These are phyloP conservation scores for Grosmannia serpens DNA, from an alignment of 2,329 filamentous ascomycete genomes.

Conservation along the genomic window DNA sequence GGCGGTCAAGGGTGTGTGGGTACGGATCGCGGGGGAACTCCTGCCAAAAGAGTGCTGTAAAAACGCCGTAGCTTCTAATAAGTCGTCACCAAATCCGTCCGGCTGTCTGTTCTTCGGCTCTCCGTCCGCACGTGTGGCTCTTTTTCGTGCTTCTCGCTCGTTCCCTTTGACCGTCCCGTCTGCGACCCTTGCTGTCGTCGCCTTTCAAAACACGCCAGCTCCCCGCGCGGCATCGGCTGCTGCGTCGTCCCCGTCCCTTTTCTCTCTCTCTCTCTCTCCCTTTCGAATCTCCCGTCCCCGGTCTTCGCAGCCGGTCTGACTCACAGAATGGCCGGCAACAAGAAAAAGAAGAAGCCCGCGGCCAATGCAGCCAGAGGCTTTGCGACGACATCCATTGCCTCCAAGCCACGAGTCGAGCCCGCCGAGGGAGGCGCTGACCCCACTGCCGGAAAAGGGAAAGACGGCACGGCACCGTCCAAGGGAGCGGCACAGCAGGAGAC, in stretches of 20 bases:
- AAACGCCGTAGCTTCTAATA: not conserved
- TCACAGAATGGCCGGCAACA: constrained; percentile 53
- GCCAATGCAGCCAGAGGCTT: constrained; percentile 86
- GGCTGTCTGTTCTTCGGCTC: not conserved
- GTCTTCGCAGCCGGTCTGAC: not conserved
- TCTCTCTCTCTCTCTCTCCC: not conserved
- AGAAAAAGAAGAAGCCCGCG: constrained; percentile 87
- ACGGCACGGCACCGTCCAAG: constrained; percentile 1
- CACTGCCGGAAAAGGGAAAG: constrained; percentile 7
- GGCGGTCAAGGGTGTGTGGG: constrained; percentile 15
- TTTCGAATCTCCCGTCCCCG: not conserved
- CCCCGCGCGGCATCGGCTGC: not conserved
- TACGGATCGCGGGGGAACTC: constrained; percentile 7
- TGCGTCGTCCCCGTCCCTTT: not conserved
- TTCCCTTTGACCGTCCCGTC: not conserved
- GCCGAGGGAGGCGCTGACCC: constrained; percentile 22
- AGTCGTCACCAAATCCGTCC: not conserved
- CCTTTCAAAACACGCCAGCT: not conserved
- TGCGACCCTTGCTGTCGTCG: no score
- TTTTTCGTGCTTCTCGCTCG: constrained; percentile 1
- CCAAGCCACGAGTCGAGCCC: constrained; percentile 59
- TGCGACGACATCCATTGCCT: constrained; percentile 84
- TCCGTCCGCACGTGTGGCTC: not conserved
- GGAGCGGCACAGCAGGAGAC: not conserved
- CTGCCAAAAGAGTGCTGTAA: not conserved